phyloP scores from a whole-genome alignment of 768 basidiomycete genomes.

The Collybiopsis confluens region DNA sequence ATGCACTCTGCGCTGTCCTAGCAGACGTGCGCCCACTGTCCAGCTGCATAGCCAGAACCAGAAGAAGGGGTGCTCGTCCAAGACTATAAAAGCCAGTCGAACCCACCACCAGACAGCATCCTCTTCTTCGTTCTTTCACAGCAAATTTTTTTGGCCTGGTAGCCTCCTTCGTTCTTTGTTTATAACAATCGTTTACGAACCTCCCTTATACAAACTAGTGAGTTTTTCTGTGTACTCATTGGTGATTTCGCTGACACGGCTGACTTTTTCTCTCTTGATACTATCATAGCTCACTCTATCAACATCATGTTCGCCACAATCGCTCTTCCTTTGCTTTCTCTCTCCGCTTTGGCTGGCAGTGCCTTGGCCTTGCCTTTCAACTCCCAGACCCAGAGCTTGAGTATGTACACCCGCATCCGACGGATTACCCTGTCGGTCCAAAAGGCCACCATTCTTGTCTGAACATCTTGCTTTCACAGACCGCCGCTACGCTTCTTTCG shows the following conservation, averaged over 20 bases:
- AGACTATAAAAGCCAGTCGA: background rate
- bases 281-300: too few relatives aligned
- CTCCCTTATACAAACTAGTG: too few relatives aligned
- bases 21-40: too few relatives aligned
- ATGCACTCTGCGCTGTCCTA: too few relatives aligned
- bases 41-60: too few relatives aligned
- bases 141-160: background rate
- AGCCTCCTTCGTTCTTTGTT: background rate
- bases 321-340: conserved; percentile 25
- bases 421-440: too few relatives aligned
- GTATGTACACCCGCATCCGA: conserved; percentile 15
- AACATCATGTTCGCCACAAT: conserved; percentile 35
- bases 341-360: conserved; percentile 25
- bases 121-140: background rate
- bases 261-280: too few relatives aligned
- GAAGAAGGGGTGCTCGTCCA: background rate
- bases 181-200: background rate
- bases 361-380: conserved; percentile 24
- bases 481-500: conserved; percentile 17
- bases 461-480: too few relatives aligned
- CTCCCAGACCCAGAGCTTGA: conserved; percentile 19
- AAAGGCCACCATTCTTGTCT: too few relatives aligned
- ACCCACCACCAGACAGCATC: background rate
- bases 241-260: too few relatives aligned
- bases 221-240: too few relatives aligned